phyloP scores from a whole-genome alignment of 2,329 filamentous ascomycete species.

The Aspergillus clavatus region DNA sequence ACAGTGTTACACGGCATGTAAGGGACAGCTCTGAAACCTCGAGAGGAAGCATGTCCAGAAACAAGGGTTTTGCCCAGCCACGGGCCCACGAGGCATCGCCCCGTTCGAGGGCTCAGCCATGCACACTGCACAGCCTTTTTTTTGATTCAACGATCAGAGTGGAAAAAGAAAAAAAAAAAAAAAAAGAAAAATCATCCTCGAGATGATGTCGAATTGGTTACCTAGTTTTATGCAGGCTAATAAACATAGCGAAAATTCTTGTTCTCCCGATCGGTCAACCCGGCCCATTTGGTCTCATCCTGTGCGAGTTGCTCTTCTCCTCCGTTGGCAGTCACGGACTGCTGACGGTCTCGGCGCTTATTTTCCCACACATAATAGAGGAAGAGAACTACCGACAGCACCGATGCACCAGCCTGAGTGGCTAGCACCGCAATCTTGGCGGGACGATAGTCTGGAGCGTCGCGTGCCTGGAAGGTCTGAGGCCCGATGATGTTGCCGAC shows the following conservation, averaged over 20 bases:
- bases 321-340: slow-evolving; percentile 2
- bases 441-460: slow-evolving; percentile 42
- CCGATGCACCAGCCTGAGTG: slow-evolving; percentile 29
- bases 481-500: slow-evolving; percentile 46
- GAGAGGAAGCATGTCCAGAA: too few relatives aligned
- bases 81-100: too few relatives aligned
- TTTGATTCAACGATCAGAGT: too few relatives aligned
- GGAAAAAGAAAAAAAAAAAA: too few relatives aligned
- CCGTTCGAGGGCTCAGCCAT: too few relatives aligned
- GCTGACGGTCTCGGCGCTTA: slow-evolving; percentile 18
- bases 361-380: slow-evolving; percentile 31
- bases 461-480: slow-evolving; percentile 41
- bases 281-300: slow-evolving; percentile 27
- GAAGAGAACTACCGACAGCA: slow-evolving; percentile 26
- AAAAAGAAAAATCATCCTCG: not conserved
- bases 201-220: not conserved
- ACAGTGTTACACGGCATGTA: too few relatives aligned
- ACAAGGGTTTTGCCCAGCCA: too few relatives aligned
- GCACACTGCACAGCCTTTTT: too few relatives aligned
- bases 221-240: slow-evolving; percentile 6
- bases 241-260: slow-evolving; percentile 33
- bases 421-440: slow-evolving; percentile 41
- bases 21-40: too few relatives aligned
- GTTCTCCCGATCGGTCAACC: slow-evolving; percentile 34
- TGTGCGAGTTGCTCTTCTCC: slow-evolving; percentile 11